Evolutionary conservation across 2,329 filamentous ascomycete species (phyloP), one percentile per base, ranked within the genome.

Genomic region (Ophiostoma quercus): DNA sequence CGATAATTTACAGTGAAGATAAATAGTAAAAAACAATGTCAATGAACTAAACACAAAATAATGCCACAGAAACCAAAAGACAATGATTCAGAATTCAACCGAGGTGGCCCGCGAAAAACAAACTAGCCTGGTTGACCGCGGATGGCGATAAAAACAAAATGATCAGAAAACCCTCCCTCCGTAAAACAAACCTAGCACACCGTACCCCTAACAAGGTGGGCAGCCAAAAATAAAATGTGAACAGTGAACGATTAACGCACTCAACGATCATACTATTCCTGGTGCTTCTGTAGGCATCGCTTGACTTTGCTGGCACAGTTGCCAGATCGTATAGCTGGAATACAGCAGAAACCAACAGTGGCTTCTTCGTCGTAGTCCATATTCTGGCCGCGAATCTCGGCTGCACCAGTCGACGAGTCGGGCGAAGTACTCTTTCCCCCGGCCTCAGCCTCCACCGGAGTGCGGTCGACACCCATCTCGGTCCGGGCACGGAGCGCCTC

Each of bases 401-500:
- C 14, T 37, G 62, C 62, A 9, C 19, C 34, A 5, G 62, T 22
- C 8, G 60, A 39, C 16, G 62, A 65, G 62, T 22, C 34, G 19
- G 62, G 19, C 34, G 32, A 6, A 2, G 16, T 22, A 14, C 43
- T 11, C 19, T 62, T 32, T 37, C 19, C 16, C 2, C 47, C 16
- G 11, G 22, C 9, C 16, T 62, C 67, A 25, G 57, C n/a, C 54
- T n/a, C 43, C 51, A 14, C 8, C 2, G 65, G 39, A 14, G 11
- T 47, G 37, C 22, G 37, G 34, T 68, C 34, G 29, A 3, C 2
- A 43, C 67, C 47, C 43, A 68, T 57, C 22, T 51, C 67, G 54
- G 32, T 60, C 12, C 14, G 19, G 37, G 37, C 63, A 51, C 37
- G 77, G 75, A 76, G 79, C 68, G 71, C 84, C 77, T 75, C 81